A percentile compares a stretch with the other conserved stretches of the same genome.
phyloP scores from a whole-genome alignment of 441 rosid genomes.

The Aquilaria agallochum region DNA sequence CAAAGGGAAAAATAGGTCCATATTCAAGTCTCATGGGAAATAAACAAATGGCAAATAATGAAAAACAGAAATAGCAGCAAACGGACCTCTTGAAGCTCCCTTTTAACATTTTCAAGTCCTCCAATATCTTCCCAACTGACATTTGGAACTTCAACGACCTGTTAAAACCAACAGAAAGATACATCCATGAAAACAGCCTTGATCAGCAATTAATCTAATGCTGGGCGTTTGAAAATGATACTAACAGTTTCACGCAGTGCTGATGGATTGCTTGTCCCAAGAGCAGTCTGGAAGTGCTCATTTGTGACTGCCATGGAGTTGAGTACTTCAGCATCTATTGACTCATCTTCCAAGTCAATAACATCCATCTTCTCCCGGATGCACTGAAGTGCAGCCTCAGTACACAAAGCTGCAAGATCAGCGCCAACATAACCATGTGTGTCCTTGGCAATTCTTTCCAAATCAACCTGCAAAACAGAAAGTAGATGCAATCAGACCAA shows the following conservation, averaged over 20 bases:
- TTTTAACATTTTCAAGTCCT: conserved; percentile 57
- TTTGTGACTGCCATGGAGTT: conserved; percentile 67
- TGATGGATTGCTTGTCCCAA: conserved; percentile 69
- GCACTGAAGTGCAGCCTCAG: conserved; percentile 72
- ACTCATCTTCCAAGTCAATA: conserved; percentile 63
- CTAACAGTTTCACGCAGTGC: conserved; percentile 63
- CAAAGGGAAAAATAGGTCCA: neutral
- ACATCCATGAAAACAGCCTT: neutral
- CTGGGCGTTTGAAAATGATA: conserved; percentile 7
- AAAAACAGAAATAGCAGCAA: neutral
- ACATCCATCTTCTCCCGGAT: conserved; percentile 68
- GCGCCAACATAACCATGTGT: conserved; percentile 74
- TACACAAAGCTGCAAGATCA: conserved; percentile 66
- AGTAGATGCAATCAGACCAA: neutral
- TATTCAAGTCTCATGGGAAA: neutral
- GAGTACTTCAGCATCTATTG: conserved; percentile 59
- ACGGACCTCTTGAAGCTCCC: conserved; percentile 63
- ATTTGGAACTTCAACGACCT: conserved; percentile 66
- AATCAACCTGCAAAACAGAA: conserved; percentile 39
- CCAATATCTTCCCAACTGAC: conserved; percentile 66
- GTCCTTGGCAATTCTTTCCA: conserved; percentile 54
- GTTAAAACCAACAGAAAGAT: conserved; percentile 6
- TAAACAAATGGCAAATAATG: neutral
- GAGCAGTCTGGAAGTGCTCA: conserved; percentile 64
- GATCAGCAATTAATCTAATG: neutral